Evolutionary conservation across 169 alveolate genomes (phyloP).

Genomic region (Babesia bovis): DNA sequence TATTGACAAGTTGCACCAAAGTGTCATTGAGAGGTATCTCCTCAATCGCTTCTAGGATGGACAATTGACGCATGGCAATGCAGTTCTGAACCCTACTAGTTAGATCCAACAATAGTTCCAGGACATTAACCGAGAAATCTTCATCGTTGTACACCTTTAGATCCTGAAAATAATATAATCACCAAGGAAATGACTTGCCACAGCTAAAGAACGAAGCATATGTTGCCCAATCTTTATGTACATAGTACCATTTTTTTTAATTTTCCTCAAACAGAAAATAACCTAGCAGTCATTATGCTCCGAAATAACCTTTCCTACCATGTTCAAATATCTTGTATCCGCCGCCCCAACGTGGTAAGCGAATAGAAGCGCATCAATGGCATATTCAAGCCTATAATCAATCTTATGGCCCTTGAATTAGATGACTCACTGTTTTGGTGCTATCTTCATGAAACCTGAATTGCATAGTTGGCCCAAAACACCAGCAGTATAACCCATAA

Average conservation of each 20-base stretch:
- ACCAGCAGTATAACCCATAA: slow-evolving; percentile 44
- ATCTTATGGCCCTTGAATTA: too few species aligned
- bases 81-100: slow-evolving; percentile 50
- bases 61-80: slow-evolving; percentile 33
- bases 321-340: neutral
- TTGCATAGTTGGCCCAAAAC: slow-evolving; percentile 63
- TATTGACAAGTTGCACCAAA: slow-evolving; percentile 47
- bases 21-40: slow-evolving; percentile 48
- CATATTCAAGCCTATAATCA: slow-evolving; percentile 33
- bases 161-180: neutral
- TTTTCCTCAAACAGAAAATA: slow-evolving; percentile 51
- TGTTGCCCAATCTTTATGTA: slow-evolving; percentile 50
- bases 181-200: neutral
- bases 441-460: neutral
- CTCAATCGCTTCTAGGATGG: slow-evolving; percentile 20
- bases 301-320: neutral
- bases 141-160: slow-evolving; percentile 28
- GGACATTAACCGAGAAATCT: slow-evolving; percentile 31
- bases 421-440: slow-evolving; percentile 15
- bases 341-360: slow-evolving; percentile 37
- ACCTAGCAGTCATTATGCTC: neutral
- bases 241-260: slow-evolving; percentile 12
- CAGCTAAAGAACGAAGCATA: slow-evolving; percentile 13
- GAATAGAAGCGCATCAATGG: slow-evolving; percentile 44
- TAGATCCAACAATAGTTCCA: slow-evolving; percentile 47